These are phyloP conservation scores for Glycyrrhiza uralensis DNA, from an alignment of 306 rosid genomes.

Conservation along the genomic window DNA sequence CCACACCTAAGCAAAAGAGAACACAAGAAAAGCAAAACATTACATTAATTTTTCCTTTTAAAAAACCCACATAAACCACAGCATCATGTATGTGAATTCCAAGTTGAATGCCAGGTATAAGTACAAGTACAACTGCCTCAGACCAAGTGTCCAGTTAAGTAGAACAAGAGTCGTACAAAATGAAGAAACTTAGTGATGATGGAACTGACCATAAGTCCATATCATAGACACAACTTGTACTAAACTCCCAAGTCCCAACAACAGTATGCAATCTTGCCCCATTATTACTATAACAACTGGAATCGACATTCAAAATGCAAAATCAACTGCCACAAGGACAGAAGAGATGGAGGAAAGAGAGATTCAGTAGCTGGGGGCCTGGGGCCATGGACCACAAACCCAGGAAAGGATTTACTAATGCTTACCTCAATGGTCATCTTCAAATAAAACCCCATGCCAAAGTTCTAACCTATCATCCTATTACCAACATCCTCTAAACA, in stretches of 20 bases:
- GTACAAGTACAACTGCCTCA: neutral
- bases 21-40: constrained; percentile 7
- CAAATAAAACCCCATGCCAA: neutral
- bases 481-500: neutral
- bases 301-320: constrained; percentile 11
- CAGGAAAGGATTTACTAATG: neutral
- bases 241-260: constrained; percentile 16
- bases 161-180: neutral
- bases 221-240: neutral
- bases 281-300: neutral
- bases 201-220: constrained; percentile 12
- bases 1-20: constrained; percentile 68
- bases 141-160: neutral
- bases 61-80: neutral
- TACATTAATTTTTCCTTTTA: neutral
- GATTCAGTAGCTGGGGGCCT: neutral
- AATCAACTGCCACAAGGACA: constrained; percentile 24
- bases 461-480: neutral
- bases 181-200: neutral
- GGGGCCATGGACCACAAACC: neutral
- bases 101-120: neutral
- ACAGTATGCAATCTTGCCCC: neutral
- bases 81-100: neutral
- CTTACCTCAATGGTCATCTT: neutral
- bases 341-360: neutral